Percentiles rank a stretch among this genome's conserved stretches.
Conservation (phyloP, 305 asterid genomes). For the Solanum hybrid region DNA sequence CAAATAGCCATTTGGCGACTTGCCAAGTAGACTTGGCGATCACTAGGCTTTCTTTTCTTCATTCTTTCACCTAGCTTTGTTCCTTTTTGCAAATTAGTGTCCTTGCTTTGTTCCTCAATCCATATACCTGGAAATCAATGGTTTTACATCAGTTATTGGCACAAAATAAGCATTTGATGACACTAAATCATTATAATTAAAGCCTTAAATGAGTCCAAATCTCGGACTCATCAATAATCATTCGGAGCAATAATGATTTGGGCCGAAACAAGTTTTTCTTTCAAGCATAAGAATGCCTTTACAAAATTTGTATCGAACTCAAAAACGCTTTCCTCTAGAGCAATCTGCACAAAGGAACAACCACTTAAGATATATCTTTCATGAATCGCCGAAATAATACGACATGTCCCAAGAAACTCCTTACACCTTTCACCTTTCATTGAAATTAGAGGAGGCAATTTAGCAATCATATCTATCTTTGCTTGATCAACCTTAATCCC, state of each 20-base stretch:
- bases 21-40: too few species aligned
- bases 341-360: not conserved
- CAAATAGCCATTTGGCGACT: too few species aligned
- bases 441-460: not conserved
- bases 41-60: too few species aligned
- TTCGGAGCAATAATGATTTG: not conserved
- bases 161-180: too few species aligned
- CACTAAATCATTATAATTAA: too few species aligned
- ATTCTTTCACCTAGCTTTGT: too few species aligned
- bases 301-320: not conserved
- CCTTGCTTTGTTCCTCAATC: too few species aligned
- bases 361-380: not conserved
- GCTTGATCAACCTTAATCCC: not conserved
- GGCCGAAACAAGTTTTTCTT: not conserved
- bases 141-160: too few species aligned
- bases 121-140: too few species aligned
- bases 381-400: not conserved
- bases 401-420: not conserved
- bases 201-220: too few species aligned
- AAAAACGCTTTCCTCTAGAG: not conserved
- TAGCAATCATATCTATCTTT: not conserved
- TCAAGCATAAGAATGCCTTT: not conserved
- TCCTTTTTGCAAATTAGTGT: too few species aligned
- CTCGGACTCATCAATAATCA: too few species aligned
- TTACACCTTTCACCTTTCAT: not conserved